Percentiles rank a stretch among this genome's conserved stretches.
Evolutionary conservation across 2,329 filamentous ascomycete species (phyloP).

Genomic region (Aspergillus bombycis): DNA sequence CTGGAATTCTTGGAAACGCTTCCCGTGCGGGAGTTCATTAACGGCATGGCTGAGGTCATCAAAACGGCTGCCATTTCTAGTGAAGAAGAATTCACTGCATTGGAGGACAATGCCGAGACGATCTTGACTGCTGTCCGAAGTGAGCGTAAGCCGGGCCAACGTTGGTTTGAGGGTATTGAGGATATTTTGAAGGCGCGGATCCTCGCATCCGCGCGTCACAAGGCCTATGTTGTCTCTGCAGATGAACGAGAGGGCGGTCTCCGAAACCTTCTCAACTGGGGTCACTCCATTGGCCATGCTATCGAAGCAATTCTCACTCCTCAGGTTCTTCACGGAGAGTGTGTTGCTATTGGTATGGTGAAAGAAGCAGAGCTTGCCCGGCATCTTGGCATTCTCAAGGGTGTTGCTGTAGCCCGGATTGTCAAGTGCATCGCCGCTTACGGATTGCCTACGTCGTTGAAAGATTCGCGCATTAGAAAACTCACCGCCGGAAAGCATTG

Average conservation of each 20-base stretch:
- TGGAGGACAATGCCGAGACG: constrained; percentile 78
- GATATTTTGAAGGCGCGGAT: constrained; percentile 77
- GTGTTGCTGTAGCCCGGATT: constrained; percentile 84
- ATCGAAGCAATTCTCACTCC: constrained; percentile 94
- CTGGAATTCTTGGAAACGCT: constrained; percentile 88
- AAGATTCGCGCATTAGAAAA: constrained; percentile 79
- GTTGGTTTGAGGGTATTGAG: constrained; percentile 70
- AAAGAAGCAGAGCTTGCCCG: constrained; percentile 94
- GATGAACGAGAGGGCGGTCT: constrained; percentile 94
- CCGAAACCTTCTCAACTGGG: constrained; percentile 94
- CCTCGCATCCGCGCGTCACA: constrained; percentile 86
- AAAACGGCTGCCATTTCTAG: constrained; percentile 98
- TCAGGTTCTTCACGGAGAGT: constrained; percentile 93
- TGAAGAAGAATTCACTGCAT: constrained; percentile 77
- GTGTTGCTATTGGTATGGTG: constrained; percentile 96
- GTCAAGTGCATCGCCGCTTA: constrained; percentile 95
- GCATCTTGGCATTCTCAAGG: constrained; percentile 81
- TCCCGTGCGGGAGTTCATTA: constrained; percentile 90
- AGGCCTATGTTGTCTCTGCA: constrained; percentile 89
- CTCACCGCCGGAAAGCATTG: constrained; percentile 86
- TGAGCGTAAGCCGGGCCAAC: constrained; percentile 57
- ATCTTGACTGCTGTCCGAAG: constrained; percentile 75
- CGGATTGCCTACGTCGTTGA: constrained; percentile 80
- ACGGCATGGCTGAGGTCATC: constrained; percentile 97
- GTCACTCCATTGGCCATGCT: constrained; percentile 96